Percentiles rank a stretch among this genome's conserved stretches.
Evolutionary conservation across 2,329 filamentous ascomycete genomes (phyloP).

Genomic region (Rhynchosporium secalis): DNA sequence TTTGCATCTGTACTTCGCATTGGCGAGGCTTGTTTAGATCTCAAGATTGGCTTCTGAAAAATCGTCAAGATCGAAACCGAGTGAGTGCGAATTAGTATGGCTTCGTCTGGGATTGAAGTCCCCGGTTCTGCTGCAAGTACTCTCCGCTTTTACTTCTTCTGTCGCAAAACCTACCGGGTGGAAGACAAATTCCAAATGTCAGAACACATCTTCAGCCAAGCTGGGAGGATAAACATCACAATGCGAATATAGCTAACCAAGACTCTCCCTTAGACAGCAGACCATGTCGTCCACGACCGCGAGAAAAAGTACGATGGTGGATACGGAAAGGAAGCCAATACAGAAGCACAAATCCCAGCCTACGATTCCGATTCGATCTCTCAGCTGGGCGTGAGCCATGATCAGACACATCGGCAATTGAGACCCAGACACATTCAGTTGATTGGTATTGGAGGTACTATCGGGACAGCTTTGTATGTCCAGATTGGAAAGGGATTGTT

Average conservation of each 20-base stretch:
- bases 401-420: constrained; percentile 42
- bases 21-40: constrained; percentile 14
- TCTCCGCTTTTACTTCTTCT: not conserved
- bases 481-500: constrained; percentile 59
- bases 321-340: constrained; percentile 26
- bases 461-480: constrained; percentile 56
- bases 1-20: not conserved
- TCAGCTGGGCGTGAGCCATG: constrained; percentile 14
- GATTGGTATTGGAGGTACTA: constrained; percentile 61
- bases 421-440: constrained; percentile 43
- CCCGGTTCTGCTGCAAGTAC: constrained; percentile 21
- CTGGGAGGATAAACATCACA: not conserved
- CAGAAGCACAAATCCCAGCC: constrained; percentile 24
- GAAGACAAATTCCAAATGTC: not conserved
- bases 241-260: not conserved
- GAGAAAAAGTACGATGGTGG: constrained; percentile 17
- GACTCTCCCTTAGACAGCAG: constrained; percentile 5
- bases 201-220: not conserved
- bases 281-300: constrained; percentile 23
- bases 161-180: not conserved
- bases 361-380: constrained; percentile 22
- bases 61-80: not conserved
- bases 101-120: constrained; percentile 29
- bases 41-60: not conserved
- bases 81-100: constrained; percentile 20